A percentile compares a stretch with the other conserved stretches of the same genome.
These are phyloP conservation scores for Coemansia sp. DNA, from an alignment of 192 early-diverging fungal species.

Conservation along the genomic window DNA sequence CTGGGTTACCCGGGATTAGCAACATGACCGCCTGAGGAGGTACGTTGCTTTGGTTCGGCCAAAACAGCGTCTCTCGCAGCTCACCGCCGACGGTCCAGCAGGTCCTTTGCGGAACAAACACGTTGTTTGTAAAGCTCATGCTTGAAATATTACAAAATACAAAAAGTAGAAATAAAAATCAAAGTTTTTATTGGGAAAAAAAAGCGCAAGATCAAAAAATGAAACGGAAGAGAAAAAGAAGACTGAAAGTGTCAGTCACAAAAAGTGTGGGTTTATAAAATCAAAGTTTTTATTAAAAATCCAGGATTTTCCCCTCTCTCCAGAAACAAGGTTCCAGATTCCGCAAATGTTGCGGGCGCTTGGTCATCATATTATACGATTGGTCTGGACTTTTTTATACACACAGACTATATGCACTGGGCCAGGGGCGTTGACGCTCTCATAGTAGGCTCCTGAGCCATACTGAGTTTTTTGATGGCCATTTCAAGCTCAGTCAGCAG, in stretches of 20 bases:
- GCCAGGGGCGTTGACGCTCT: no score
- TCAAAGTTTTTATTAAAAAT: no score
- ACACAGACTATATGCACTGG: no score
- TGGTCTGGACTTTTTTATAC: no score
- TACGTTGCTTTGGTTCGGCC: conserved; percentile 25
- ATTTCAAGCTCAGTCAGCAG: conserved; percentile 12
- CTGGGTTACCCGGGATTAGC: conserved; percentile 76
- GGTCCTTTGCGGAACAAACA: conserved; percentile 36
- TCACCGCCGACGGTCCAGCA: conserved; percentile 34
- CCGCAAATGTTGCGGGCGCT: no score
- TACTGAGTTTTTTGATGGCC: not conserved
- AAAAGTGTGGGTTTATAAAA: no score
- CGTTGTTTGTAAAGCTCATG: conserved; percentile 41
- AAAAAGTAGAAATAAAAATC: not conserved
- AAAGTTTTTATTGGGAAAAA: not conserved
- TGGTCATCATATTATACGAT: no score
- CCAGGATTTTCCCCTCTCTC: no score
- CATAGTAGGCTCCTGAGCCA: not conserved
- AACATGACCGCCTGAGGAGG: conserved; percentile 50
- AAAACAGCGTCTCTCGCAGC: conserved; percentile 48
- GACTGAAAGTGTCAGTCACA: no score
- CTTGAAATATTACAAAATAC: not conserved
- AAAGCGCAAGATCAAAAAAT: not conserved
- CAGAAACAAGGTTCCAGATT: no score
- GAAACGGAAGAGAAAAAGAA: not conserved